These are phyloP conservation scores for Rhododendron ovatum DNA, from an alignment of 148 eudicot genomes.

Conservation along the genomic window DNA sequence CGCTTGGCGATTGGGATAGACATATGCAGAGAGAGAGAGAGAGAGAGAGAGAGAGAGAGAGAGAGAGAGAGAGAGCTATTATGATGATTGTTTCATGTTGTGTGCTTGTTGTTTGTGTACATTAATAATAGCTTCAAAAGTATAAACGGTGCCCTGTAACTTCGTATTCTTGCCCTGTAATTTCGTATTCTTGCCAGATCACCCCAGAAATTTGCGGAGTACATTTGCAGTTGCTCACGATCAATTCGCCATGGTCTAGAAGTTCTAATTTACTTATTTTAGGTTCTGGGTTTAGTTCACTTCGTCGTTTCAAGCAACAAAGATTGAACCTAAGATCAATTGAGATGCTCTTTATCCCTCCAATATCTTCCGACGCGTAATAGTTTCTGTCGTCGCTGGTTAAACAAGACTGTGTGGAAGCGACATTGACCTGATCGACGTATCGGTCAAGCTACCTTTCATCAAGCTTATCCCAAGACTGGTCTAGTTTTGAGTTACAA, in stretches of 20 bases:
- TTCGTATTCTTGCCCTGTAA: background rate
- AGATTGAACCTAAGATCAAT: background rate
- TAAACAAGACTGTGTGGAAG: too few species aligned
- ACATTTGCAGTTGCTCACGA: background rate
- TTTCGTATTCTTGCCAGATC: background rate
- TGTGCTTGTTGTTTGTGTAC: constrained; percentile 4
- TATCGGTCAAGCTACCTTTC: too few species aligned
- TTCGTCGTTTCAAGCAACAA: background rate
- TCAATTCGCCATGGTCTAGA: background rate
- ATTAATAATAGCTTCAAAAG: background rate
- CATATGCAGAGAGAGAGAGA: background rate
- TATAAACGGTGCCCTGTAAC: background rate
- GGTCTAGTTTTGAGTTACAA: too few species aligned
- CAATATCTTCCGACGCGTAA: too few species aligned
- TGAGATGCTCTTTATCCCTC: too few species aligned
- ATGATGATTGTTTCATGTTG: background rate
- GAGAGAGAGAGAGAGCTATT: background rate
- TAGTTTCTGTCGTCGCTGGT: too few species aligned
- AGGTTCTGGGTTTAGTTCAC: background rate
- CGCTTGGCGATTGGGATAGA: background rate
- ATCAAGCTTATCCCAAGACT: too few species aligned
- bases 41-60: too few species aligned
- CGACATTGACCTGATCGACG: too few species aligned
- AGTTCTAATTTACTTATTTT: background rate
- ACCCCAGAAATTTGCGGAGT: background rate